Evolutionary conservation across 2,329 filamentous ascomycete genomes (phyloP), one percentile per base, ranked within the genome.

Genomic region (Orbilia oligospora): DNA sequence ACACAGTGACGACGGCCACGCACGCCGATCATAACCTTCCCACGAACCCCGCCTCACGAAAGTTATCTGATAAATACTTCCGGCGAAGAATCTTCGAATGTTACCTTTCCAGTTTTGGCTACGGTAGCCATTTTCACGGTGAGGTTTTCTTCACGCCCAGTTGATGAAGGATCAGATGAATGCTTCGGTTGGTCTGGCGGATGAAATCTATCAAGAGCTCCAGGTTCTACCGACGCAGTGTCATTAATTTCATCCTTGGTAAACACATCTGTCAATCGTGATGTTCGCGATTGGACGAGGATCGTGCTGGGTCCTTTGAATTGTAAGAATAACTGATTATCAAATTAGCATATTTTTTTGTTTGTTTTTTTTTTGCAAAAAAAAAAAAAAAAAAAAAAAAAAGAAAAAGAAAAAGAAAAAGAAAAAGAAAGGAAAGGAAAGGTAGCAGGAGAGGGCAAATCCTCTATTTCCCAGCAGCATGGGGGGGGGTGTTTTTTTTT

Each of bases 281-380:
- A 89, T 14, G 91, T 94, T n/a, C 95, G 90, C 66, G 93, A 97
- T 80, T 97, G 97, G 82, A 99, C 87, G 51, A 98, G 87, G 61
- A 99, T 89, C 1, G 92, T 97, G 5, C 89, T 89, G 1, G 96
- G 96, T 0, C 96, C 96, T 71, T 91, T 89, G 83, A 99, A 97
- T 83, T 93, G 92, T 36, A 99, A 86, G 85, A 98, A 98, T 27
- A 98, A 87, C 85, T 82, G 61, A 2, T 18, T 24, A 24, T 5
- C 46, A 24, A 18, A 44, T 44, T 44, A 44, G 41, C 41, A n/a
- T 44, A 1, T 5, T 44, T 8, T 18, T n/a, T n/a, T n/a, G n/a
- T n/a, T n/a, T n/a, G n/a, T n/a, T n/a, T n/a, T n/a, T n/a, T n/a
- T n/a, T n/a, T n/a, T n/a, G n/a, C n/a, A n/a, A n/a, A n/a, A n/a